These are phyloP conservation scores for Emergomyces pasteurianus DNA, from an alignment of 2,329 filamentous ascomycete species.

Conservation along the genomic window DNA sequence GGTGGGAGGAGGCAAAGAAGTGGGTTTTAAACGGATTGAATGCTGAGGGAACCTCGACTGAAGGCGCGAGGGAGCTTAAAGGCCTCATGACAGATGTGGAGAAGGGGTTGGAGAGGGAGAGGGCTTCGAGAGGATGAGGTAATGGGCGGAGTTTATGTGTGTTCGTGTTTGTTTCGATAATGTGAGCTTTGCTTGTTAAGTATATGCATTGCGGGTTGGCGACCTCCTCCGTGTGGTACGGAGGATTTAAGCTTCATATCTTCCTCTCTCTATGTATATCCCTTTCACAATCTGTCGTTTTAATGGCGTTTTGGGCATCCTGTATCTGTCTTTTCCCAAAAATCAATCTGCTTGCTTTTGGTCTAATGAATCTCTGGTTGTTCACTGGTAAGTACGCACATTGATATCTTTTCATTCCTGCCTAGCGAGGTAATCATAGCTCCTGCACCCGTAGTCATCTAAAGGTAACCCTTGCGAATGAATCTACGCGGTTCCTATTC, in stretches of 20 bases:
- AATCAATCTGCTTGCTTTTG: neutral
- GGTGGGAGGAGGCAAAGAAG: constrained; percentile 66
- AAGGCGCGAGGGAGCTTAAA: constrained; percentile 42
- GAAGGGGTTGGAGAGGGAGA: constrained; percentile 45
- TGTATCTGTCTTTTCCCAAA: neutral
- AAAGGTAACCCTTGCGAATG: neutral
- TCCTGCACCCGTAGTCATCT: neutral
- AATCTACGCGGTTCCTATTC: too few species aligned
- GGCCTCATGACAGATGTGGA: constrained; percentile 51
- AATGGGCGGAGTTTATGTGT: neutral
- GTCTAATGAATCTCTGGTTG: neutral
- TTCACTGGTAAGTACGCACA: neutral
- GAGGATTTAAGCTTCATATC: neutral
- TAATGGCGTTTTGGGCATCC: neutral
- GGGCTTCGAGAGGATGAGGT: constrained; percentile 41
- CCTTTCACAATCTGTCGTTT: neutral
- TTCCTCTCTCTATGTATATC: neutral
- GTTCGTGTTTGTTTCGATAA: neutral
- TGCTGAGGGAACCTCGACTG: constrained; percentile 54
- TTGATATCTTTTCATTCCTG: neutral
- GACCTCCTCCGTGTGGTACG: neutral
- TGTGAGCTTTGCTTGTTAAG: neutral
- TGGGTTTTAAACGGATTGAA: constrained; percentile 71
- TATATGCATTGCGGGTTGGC: neutral
- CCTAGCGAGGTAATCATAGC: neutral